These are phyloP conservation scores for Auricularia cornea DNA, from an alignment of 768 basidiomycete genomes.

Conservation along the genomic window DNA sequence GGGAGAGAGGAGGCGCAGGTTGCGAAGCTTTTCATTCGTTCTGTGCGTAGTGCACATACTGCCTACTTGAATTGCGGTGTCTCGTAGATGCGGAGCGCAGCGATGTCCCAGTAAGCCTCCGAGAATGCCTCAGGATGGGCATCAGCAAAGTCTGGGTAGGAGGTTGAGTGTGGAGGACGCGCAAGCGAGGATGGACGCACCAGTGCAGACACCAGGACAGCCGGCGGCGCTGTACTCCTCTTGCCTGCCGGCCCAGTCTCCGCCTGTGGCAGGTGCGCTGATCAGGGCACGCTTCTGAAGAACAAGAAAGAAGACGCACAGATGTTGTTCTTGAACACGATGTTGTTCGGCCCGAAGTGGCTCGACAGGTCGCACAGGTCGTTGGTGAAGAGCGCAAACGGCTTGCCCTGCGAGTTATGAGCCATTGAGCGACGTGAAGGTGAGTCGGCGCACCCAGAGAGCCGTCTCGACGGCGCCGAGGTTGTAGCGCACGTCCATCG, in stretches of 20 bases:
- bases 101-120: slow-evolving; percentile 15
- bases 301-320: slow-evolving; percentile 33
- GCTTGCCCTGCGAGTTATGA: slow-evolving; percentile 41
- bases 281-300: background rate
- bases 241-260: slow-evolving; percentile 47
- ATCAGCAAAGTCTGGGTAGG: background rate
- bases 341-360: slow-evolving; percentile 50
- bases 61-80: background rate
- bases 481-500: slow-evolving; percentile 20
- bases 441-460: slow-evolving; percentile 37
- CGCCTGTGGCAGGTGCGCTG: slow-evolving; percentile 29
- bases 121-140: slow-evolving; percentile 9
- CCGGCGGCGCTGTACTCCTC: slow-evolving; percentile 36
- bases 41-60: too few relatives aligned
- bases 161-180: too few relatives aligned
- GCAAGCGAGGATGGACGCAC: slow-evolving; percentile 19
- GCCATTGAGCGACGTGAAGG: too few relatives aligned
- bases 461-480: slow-evolving; percentile 39
- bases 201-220: slow-evolving; percentile 45
- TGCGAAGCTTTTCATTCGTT: too few relatives aligned
- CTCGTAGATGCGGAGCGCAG: slow-evolving; percentile 9
- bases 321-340: slow-evolving; percentile 62
- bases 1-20: too few relatives aligned
- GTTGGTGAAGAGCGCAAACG: slow-evolving; percentile 53
- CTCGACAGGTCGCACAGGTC: slow-evolving; percentile 45